Conservation (phyloP, 352 stramenopile species). For the Phytophthora melonis region DNA sequence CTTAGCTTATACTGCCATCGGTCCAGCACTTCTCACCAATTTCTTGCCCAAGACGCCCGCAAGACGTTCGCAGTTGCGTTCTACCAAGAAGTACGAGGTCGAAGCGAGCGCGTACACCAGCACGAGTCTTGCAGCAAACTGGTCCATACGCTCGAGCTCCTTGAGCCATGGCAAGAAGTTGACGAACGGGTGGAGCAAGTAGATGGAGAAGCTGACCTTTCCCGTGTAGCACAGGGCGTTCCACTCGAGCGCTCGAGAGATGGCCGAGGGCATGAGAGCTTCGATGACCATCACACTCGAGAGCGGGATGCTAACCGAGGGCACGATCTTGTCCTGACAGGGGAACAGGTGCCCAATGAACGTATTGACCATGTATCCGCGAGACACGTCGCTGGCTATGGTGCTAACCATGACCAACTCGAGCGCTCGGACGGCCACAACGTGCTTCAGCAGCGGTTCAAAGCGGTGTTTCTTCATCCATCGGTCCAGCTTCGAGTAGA, state of each 20-base stretch:
- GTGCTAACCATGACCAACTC: background rate
- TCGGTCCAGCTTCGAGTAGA: slow-evolving; percentile 3
- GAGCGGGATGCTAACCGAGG: background rate
- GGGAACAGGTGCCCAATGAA: background rate
- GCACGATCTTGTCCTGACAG: background rate
- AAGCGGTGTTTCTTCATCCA: slow-evolving; percentile 11
- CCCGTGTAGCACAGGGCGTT: slow-evolving; percentile 39
- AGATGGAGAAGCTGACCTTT: slow-evolving; percentile 56
- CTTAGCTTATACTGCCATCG: too few relatives aligned
- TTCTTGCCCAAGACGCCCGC: background rate
- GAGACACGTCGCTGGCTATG: background rate
- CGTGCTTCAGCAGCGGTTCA: background rate
- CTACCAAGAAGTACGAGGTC: slow-evolving; percentile 4
- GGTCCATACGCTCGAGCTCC: slow-evolving; percentile 6
- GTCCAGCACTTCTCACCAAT: background rate
- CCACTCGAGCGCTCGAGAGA: slow-evolving; percentile 45
- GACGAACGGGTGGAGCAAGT: slow-evolving; percentile 48
- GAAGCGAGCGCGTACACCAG: slow-evolving; percentile 11
- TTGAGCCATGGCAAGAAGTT: background rate
- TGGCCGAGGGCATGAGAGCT: slow-evolving; percentile 14
- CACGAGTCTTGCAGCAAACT: slow-evolving; percentile 7
- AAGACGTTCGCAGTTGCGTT: background rate
- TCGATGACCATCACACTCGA: slow-evolving; percentile 8
- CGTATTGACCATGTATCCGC: background rate
- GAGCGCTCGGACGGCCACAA: background rate